Evolutionary conservation across 2,329 filamentous ascomycete species (phyloP).

Genomic region (Fusarium chuoi): DNA sequence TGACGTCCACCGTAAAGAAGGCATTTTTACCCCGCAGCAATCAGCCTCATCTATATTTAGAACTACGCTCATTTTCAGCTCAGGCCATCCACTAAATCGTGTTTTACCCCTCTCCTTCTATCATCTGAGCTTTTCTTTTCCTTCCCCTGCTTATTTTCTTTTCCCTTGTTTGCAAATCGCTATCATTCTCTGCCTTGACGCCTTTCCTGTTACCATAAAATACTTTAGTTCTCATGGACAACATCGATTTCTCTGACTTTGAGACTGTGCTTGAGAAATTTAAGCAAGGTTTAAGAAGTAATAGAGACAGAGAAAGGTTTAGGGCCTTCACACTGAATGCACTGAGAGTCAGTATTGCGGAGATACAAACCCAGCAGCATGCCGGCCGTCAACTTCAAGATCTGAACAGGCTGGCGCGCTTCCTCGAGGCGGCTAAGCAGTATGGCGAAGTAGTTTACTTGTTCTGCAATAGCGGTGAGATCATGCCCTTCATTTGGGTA

Average conservation of each 20-base stretch:
- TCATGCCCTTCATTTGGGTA: background rate
- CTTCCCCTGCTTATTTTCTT: background rate
- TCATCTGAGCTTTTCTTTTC: fast-evolving
- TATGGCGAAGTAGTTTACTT: background rate
- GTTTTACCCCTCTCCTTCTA: background rate
- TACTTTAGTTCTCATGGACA: background rate
- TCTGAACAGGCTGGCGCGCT: background rate
- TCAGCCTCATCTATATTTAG: background rate
- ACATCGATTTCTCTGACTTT: background rate
- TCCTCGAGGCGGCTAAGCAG: background rate
- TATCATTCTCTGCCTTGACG: too few species aligned
- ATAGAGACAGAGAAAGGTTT: fast-evolving
- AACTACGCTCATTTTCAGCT: background rate
- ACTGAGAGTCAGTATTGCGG: fast-evolving
- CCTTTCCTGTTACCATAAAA: too few species aligned
- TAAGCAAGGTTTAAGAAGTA: fast-evolving
- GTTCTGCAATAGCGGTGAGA: background rate
- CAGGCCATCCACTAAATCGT: background rate
- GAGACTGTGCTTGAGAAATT: background rate
- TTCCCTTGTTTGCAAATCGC: too few species aligned
- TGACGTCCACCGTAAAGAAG: fast-evolving
- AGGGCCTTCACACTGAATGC: fast-evolving
- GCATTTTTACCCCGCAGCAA: background rate
- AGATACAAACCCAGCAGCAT: background rate
- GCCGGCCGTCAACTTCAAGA: fast-evolving